Conservation (phyloP, 2,329 filamentous ascomycete species). For the Myriosclerotinia curreyana region DNA sequence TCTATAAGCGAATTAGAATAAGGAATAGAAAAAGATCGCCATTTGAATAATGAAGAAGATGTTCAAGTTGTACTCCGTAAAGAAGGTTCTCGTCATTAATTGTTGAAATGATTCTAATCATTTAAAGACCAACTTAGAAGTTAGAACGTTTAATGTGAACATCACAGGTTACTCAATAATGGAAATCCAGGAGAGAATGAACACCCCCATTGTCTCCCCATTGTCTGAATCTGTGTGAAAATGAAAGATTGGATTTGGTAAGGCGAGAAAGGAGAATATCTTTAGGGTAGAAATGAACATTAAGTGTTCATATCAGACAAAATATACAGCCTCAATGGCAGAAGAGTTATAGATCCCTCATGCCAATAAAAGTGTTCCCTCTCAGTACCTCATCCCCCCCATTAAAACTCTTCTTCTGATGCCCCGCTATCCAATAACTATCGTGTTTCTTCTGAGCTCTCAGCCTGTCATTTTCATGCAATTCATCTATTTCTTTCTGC, state of each 20-base stretch:
- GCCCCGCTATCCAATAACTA: not conserved
- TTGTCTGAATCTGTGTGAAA: not conserved
- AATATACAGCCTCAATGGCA: not conserved
- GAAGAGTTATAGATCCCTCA: not conserved
- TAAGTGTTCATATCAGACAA: not conserved
- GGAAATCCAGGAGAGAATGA: not conserved
- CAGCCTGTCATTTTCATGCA: not conserved
- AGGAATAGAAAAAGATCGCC: not conserved
- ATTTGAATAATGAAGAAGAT: not conserved
- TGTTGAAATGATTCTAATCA: too few relatives aligned
- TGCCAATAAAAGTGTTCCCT: not conserved
- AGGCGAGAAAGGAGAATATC: too few relatives aligned
- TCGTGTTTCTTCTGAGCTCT: constrained; percentile 7
- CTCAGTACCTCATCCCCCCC: not conserved
- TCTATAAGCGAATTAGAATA: not conserved
- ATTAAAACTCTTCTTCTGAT: not conserved
- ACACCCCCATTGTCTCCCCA: too few relatives aligned
- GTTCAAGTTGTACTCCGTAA: not conserved
- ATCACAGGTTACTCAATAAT: not conserved
- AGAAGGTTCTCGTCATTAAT: too few relatives aligned
- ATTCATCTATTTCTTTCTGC: not conserved
- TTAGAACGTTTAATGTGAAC: too few relatives aligned
- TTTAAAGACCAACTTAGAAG: too few relatives aligned
- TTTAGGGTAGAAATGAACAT: not conserved
- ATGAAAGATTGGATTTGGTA: too few relatives aligned